Conservation (phyloP, 179 eudicot genomes). For the Beta lomatogona region DNA sequence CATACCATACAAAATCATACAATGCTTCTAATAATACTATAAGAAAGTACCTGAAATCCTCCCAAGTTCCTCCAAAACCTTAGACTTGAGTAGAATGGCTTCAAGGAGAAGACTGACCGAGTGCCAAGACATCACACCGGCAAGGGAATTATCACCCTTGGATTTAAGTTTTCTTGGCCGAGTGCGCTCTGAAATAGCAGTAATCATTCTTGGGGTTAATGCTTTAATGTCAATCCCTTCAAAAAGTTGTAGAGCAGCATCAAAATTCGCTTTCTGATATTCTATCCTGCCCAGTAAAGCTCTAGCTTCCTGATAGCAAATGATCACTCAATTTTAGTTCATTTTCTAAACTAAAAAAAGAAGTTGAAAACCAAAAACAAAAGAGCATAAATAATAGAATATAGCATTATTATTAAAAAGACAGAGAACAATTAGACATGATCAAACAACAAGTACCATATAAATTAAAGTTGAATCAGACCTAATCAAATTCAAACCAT, state of each 20-base stretch:
- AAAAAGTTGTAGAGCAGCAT: constrained; percentile 89
- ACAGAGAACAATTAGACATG: not conserved
- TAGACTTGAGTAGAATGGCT: constrained; percentile 84
- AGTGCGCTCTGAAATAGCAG: constrained; percentile 52
- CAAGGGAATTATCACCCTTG: constrained; percentile 44
- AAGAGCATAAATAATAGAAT: not conserved
- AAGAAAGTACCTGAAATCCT: constrained; percentile 58
- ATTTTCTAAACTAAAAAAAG: not conserved
- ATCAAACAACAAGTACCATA: constrained; percentile 1
- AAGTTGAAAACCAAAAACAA: not conserved
- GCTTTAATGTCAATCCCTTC: constrained; percentile 79
- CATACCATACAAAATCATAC: not conserved
- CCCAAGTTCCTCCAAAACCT: constrained; percentile 68
- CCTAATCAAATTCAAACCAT: not conserved
- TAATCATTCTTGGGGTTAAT: constrained; percentile 45
- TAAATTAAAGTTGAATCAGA: not conserved
- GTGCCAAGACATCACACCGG: constrained; percentile 78
- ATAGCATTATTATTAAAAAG: not conserved
- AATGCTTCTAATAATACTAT: not conserved
- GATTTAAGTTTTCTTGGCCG: constrained; percentile 49
- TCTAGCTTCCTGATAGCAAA: constrained; percentile 77
- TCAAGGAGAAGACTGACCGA: constrained; percentile 90
- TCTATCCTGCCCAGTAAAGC: constrained; percentile 95
- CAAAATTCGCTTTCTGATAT: constrained; percentile 85
- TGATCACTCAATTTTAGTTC: constrained; percentile 12